A percentile compares a stretch with the other conserved stretches of the same genome.
Evolutionary conservation across 78 protist genomes (phyloP).

Genomic region (Dictyostelium citrinum): DNA sequence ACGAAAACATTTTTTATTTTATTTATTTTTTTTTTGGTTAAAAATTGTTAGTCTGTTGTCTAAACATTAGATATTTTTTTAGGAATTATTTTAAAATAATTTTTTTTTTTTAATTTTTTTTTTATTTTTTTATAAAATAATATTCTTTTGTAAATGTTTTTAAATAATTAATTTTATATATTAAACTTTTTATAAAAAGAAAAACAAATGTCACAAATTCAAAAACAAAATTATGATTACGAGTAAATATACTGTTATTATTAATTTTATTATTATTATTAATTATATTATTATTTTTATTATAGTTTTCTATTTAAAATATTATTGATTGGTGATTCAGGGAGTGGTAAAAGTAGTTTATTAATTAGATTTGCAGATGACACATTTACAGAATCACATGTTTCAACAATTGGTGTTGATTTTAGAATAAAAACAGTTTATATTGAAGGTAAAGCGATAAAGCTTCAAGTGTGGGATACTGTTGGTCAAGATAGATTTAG

Average conservation of each 20-base stretch:
- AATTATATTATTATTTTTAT: not conserved
- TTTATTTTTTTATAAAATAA: too few relatives aligned
- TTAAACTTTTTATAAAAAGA: too few relatives aligned
- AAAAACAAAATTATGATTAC: not conserved
- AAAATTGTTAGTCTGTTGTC: too few relatives aligned
- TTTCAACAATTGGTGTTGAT: not conserved
- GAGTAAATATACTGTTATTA: not conserved
- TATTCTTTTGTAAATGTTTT: too few relatives aligned
- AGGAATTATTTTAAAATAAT: too few relatives aligned
- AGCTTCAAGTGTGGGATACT: constrained; percentile 55
- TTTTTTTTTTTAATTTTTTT: too few relatives aligned
- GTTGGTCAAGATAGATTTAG: not conserved
- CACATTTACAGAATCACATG: not conserved
- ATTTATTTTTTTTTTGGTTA: too few relatives aligned
- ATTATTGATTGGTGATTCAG: constrained; percentile 94
- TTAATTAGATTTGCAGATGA: constrained; percentile 90
- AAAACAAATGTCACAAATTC: too few relatives aligned
- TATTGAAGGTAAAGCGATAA: constrained; percentile 79
- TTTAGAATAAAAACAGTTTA: constrained; percentile 88
- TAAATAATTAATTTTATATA: too few relatives aligned
- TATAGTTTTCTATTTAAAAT: constrained; percentile 91
- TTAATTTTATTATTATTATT: too few relatives aligned
- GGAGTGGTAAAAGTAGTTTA: constrained; percentile 93
- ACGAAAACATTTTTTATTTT: too few relatives aligned
- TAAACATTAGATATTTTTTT: too few relatives aligned